phyloP scores from a whole-genome alignment of 352 stramenopile genomes.

The Plasmopara halstedii region DNA sequence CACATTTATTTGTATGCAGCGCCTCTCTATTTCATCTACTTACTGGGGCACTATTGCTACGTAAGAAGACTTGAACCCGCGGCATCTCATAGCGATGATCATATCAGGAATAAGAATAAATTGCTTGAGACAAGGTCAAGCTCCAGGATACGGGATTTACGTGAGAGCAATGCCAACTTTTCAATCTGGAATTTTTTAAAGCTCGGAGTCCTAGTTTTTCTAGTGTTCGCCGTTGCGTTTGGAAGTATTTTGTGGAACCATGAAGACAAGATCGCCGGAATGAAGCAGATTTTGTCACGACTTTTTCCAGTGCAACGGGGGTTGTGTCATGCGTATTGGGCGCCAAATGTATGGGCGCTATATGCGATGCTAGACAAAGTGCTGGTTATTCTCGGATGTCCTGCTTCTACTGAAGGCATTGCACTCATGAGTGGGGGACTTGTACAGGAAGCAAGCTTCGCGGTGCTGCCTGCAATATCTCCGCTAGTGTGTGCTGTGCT shows the following conservation, averaged over 20 bases:
- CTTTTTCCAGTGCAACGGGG: conserved; percentile 96
- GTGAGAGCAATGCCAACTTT: conserved; percentile 52
- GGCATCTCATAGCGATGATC: conserved; percentile 13
- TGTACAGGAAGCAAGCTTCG: conserved; percentile 74
- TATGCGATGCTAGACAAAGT: conserved; percentile 91
- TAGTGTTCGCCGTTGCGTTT: conserved; percentile 79
- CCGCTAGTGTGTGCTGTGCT: conserved; percentile 68
- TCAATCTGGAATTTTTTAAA: conserved; percentile 63
- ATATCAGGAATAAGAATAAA: conserved; percentile 9
- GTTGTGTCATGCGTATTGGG: conserved; percentile 98
- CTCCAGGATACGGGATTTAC: conserved; percentile 55
- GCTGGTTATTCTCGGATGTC: conserved; percentile 40
- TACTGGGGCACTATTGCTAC: conserved; percentile 91
- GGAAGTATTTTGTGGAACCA: conserved; percentile 53
- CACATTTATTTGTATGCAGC: conserved; percentile 96
- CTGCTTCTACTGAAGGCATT: conserved; percentile 25
- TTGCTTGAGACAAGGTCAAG: conserved; percentile 52
- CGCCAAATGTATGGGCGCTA: conserved; percentile 96
- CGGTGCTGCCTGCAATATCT: conserved; percentile 56
- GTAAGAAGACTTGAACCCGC: conserved; percentile 19
- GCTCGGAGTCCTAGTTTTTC: conserved; percentile 80
- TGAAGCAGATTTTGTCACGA: conserved; percentile 86
- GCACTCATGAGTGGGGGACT: conserved; percentile 81
- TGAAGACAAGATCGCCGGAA: conserved; percentile 35
- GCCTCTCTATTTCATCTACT: conserved; percentile 94